These are phyloP conservation scores for Sicyos edulis DNA, from an alignment of 306 rosid species.

Conservation along the genomic window DNA sequence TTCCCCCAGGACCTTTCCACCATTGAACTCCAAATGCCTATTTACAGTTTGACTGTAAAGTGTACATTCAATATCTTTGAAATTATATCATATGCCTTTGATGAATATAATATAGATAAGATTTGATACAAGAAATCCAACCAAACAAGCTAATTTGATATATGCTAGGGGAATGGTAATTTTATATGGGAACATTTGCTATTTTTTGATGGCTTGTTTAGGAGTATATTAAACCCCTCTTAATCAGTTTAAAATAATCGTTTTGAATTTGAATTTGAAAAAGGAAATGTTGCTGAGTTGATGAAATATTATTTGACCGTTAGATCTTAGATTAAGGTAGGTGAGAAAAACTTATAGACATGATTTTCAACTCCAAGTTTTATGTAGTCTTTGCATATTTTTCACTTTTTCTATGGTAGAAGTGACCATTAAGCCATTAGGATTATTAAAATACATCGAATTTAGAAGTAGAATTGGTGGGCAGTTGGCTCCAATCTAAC, in stretches of 20 bases:
- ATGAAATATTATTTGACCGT: slow-evolving; percentile 12
- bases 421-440: background rate
- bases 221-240: too few relatives aligned
- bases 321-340: slow-evolving; percentile 16
- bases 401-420: slow-evolving; percentile 16
- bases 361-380: background rate
- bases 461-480: slow-evolving; percentile 8
- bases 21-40: too few relatives aligned
- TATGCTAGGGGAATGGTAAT: too few relatives aligned
- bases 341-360: background rate
- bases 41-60: background rate
- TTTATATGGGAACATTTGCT: too few relatives aligned
- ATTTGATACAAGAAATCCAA: too few relatives aligned
- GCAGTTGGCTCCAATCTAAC: slow-evolving; percentile 13
- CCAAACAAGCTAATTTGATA: too few relatives aligned
- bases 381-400: slow-evolving; percentile 8
- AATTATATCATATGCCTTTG: too few relatives aligned
- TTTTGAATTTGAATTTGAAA: background rate
- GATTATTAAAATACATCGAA: background rate
- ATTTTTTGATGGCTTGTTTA: too few relatives aligned
- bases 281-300: background rate
- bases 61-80: background rate
- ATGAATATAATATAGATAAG: too few relatives aligned
- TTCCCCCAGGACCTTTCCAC: background rate
- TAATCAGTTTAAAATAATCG: background rate